These are phyloP conservation scores for Ophiostoma tasmaniense DNA, from an alignment of 2,329 filamentous ascomycete genomes.

Conservation along the genomic window DNA sequence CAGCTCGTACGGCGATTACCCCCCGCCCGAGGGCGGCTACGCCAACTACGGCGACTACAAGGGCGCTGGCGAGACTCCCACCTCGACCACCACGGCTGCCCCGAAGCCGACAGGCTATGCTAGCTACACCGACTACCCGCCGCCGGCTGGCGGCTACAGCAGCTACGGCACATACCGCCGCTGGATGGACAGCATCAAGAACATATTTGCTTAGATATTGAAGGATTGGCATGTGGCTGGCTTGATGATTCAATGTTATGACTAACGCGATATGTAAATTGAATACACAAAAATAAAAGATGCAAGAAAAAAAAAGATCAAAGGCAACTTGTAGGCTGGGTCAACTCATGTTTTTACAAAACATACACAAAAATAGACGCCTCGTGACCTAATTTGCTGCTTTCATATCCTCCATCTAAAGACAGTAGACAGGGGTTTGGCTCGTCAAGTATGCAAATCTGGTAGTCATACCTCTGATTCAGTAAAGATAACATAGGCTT, in stretches of 20 bases:
- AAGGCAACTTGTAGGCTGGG: no score
- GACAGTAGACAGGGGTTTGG: no score
- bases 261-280: background rate
- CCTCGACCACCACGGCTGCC: background rate
- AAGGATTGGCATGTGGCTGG: background rate
- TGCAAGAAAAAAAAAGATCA: background rate
- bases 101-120: constrained; percentile 10
- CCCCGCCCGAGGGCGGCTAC: constrained; percentile 6
- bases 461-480: no score
- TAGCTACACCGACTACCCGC: constrained; percentile 15
- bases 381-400: no score
- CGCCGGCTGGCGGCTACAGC: constrained; percentile 9
- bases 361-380: no score
- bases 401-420: no score
- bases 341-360: no score
- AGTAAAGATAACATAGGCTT: no score
- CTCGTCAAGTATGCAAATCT: no score
- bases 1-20: constrained; percentile 15
- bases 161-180: constrained; percentile 17
- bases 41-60: constrained; percentile 17
- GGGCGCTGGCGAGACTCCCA: background rate
- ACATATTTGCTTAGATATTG: background rate
- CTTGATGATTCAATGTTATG: background rate
- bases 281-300: background rate
- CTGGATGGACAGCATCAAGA: constrained; percentile 12